A percentile compares a stretch with the other conserved stretches of the same genome.
Conservation (phyloP, 768 basidiomycete species). For the Agaricus subrufescens region DNA sequence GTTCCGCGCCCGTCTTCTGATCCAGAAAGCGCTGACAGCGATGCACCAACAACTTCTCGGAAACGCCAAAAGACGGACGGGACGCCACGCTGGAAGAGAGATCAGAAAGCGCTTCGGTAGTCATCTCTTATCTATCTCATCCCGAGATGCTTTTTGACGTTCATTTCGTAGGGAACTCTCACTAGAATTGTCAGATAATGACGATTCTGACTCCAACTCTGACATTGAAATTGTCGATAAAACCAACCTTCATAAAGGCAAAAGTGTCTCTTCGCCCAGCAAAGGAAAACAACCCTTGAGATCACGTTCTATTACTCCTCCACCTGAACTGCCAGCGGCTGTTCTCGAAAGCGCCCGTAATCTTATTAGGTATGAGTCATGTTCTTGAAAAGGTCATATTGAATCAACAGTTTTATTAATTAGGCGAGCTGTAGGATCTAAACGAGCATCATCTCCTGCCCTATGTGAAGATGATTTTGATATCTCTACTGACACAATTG, state of each 20-base stretch:
- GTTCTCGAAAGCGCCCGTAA: slow-evolving; percentile 53
- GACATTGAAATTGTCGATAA: slow-evolving; percentile 32
- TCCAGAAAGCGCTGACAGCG: slow-evolving; percentile 19
- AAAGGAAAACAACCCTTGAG: slow-evolving; percentile 42
- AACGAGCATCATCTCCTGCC: slow-evolving; percentile 42
- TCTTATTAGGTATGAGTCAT: slow-evolving; percentile 49
- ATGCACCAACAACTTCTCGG: slow-evolving; percentile 27
- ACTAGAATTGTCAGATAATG: slow-evolving; percentile 36
- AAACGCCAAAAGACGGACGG: slow-evolving; percentile 35
- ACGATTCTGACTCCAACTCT: slow-evolving; percentile 46
- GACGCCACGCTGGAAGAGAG: slow-evolving; percentile 40
- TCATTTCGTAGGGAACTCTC: slow-evolving; percentile 32
- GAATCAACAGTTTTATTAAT: neutral
- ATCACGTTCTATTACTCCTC: slow-evolving; percentile 65
- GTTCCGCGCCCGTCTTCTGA: neutral
- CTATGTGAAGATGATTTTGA: slow-evolving; percentile 25
- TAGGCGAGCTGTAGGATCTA: slow-evolving; percentile 48
- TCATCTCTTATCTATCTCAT: slow-evolving; percentile 10
- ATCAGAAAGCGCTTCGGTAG: slow-evolving; percentile 36
- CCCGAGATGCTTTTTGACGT: neutral
- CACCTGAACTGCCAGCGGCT: slow-evolving; percentile 53
- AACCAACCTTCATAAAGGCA: slow-evolving; percentile 26
- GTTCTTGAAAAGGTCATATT: neutral
- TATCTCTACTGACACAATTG: slow-evolving; percentile 32
- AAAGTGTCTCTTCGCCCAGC: slow-evolving; percentile 11